Base-by-base conservation (phyloP, 2,329 filamentous ascomycete species). In the Fusarium avenaceum region DNA sequence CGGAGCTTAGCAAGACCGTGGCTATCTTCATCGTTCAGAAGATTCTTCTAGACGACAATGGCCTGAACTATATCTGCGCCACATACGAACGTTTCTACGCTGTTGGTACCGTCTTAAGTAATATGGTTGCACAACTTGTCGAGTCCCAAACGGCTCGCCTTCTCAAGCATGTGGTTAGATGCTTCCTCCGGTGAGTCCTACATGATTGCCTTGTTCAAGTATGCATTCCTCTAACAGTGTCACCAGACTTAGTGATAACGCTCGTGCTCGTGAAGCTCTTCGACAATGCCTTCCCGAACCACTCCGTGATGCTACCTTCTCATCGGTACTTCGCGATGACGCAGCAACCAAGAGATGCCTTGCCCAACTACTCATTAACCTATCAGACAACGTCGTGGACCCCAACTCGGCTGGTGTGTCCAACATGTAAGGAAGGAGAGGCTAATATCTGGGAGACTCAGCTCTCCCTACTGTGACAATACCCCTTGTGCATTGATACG, bases 1-100 rank as follows among this genome's bases (percentile, higher is more conserved):
- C 94, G 1, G 96, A 99, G 81, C 87, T 99, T 63, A 97, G 94
- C 85, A 99, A 99, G 85, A 99, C 96, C 1, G 96, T 99, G 15
- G 96, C 96, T 60, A 99, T 99, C 75, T 99, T 99, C 83, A 99
- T 99, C 74, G 96, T 99, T 19, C 96, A 99, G 81, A 99, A 99
- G 86, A 99, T 99, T 26, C 83, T 99, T 52, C 87, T 99, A 4
- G 96, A 99, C 76, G 96, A 99, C 75, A 95, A 97, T 74, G 96
- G 96, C 6, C 86, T 99, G 66, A 96, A 96, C 76, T 99, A 99
- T 80, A 99, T 99, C 61, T 99, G 96, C 81, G 95, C 96, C 69
- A 99, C 96, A 1, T 99, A 99, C 75, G 96, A 99, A 84, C 89
- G 96, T 20, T 99, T 99, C 81, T 99, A 98, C 74, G 96, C 96